Percentiles rank a stretch among this genome's conserved stretches.
phyloP scores from a whole-genome alignment of 805 yeast species.

The Metschnikowia lochheadii region DNA sequence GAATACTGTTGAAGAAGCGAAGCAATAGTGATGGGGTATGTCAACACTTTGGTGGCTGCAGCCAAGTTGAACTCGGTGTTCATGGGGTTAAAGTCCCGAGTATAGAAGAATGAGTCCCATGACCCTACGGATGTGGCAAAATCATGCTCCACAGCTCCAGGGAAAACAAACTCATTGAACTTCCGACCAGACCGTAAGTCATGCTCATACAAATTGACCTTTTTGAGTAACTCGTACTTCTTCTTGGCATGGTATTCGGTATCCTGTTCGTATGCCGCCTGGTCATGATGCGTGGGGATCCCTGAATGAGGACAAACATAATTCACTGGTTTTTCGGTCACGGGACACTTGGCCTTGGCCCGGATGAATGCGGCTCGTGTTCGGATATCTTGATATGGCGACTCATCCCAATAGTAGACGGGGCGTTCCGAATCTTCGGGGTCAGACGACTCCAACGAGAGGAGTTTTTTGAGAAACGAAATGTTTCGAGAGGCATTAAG shows the following conservation, averaged over 20 bases:
- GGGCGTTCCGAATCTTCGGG: slow-evolving; percentile 26
- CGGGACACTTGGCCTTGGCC: slow-evolving; percentile 86
- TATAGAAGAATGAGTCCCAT: slow-evolving; percentile 94
- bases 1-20: slow-evolving; percentile 78
- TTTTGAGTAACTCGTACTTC: slow-evolving; percentile 69
- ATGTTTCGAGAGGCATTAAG: slow-evolving; percentile 10
- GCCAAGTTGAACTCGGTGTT: slow-evolving; percentile 95
- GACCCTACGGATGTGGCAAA: slow-evolving; percentile 68
- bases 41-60: slow-evolving; percentile 88
- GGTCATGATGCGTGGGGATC: slow-evolving; percentile 91
- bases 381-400: slow-evolving; percentile 83
- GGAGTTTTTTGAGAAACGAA: slow-evolving; percentile 37
- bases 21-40: slow-evolving; percentile 89
- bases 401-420: slow-evolving; percentile 78
- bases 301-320: slow-evolving; percentile 93
- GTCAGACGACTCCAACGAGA: slow-evolving; percentile 32
- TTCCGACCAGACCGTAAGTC: slow-evolving; percentile 91
- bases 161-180: slow-evolving; percentile 95
- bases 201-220: slow-evolving; percentile 90
- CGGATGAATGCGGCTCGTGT: slow-evolving; percentile 88
- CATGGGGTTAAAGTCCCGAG: slow-evolving; percentile 91
- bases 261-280: slow-evolving; percentile 86
- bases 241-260: slow-evolving; percentile 62
- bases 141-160: slow-evolving; percentile 72
- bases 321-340: slow-evolving; percentile 72